Evolutionary conservation across 805 yeast genomes (phyloP), one percentile per base, ranked within the genome.

Genomic region (Wickerhamiella kurtzmanii): DNA sequence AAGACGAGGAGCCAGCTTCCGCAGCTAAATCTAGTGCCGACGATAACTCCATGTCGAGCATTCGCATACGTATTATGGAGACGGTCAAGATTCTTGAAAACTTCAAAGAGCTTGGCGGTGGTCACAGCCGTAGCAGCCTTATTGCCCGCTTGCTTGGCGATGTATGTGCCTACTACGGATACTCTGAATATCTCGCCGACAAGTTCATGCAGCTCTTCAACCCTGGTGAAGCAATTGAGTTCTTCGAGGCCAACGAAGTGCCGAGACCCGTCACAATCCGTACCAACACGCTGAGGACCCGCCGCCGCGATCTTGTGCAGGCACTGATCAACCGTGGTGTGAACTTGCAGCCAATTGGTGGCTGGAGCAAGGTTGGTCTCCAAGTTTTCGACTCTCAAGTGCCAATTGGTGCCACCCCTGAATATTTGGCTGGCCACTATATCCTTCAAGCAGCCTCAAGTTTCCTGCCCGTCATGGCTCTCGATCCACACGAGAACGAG

Each of bases 331-430:
- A 89, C 66, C 79, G 96, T 60, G 98, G 98, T 63, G 98, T 89
- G 52, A 92, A 92, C 62, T 72, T 92, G 57, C 96, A 92, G 67
- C 97, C 97, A 41, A 86, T 92, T 57, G 97, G 97, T 44, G 70
- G 83, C 38, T 92, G 99, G 99, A 87, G 97, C 20, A 92, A 92
- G 66, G 97, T 92, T 44, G 99, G 99, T 52, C 72, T 92, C 54
- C 98, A 92, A 66, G 80, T 92, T 45, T 92, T 89, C 63, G 99
- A 92, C 62, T 88, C 97, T 20, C 97, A 88, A 65, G 97, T 92
- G n/a, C 98, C 99, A 40, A 84, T 92, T 56, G 99, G 99, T 66
- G 98, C 99, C 41, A 92, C 99, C 6, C 98, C 99, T 40, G 99
- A 92, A 68, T 92, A 92, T 63, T 72, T 92, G 60, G 94, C 97